phyloP scores from a whole-genome alignment of 129 eudicot genomes.

The Gnaphalium uliginosum region DNA sequence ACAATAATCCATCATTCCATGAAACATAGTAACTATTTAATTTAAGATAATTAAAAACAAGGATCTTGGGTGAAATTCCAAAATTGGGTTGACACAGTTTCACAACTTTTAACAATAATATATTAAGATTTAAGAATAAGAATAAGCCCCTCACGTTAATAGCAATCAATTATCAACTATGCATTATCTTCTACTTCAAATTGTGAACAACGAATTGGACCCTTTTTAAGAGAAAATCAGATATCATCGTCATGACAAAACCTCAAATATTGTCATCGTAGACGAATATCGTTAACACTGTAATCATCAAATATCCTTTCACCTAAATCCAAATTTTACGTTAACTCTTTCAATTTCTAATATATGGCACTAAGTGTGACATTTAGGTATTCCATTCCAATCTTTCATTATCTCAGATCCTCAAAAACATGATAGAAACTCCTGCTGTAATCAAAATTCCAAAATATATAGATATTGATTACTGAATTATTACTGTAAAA shows the following conservation, averaged over 20 bases:
- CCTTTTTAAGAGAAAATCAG: not conserved
- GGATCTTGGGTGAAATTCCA: not conserved
- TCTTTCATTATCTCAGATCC: not conserved
- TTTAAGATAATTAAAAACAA: not conserved
- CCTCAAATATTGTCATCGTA: not conserved
- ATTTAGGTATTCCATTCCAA: not conserved
- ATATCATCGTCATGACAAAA: constrained; percentile 8
- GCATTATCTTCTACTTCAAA: not conserved
- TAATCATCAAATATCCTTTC: constrained; percentile 1
- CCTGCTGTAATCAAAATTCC: not conserved
- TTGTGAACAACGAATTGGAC: constrained; percentile 1
- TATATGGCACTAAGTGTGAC: not conserved
- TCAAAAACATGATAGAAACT: constrained; percentile 9
- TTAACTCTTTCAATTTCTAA: not conserved
- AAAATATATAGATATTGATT: not conserved
- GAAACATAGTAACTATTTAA: not conserved
- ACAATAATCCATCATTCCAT: constrained; percentile 7
- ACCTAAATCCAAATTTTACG: not conserved
- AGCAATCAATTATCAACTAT: not conserved
- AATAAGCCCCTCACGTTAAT: not conserved
- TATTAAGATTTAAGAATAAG: too few species aligned
- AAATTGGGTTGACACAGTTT: constrained; percentile 10
- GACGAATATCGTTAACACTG: not conserved
- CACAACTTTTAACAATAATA: constrained; percentile 3
- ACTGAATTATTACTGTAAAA: not conserved